Conservation (phyloP, 306 rosid species). For the Quercus suber region DNA sequence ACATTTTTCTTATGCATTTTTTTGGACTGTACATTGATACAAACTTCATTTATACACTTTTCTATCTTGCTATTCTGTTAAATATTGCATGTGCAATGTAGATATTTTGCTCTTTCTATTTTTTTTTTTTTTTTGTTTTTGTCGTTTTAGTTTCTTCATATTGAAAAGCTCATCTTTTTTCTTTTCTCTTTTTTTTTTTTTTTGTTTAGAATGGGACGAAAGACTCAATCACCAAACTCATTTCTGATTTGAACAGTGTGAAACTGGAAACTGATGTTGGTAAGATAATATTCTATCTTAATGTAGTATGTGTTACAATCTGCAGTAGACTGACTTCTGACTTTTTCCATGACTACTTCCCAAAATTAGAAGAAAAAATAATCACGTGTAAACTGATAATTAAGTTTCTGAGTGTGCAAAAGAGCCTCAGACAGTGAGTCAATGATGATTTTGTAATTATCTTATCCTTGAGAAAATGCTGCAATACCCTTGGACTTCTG, state of each 20-base stretch:
- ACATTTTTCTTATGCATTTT: no score
- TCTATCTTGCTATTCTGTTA: not conserved
- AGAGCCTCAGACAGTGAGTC: not conserved
- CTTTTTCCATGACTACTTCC: slow-evolving; percentile 12
- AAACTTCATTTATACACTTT: not conserved
- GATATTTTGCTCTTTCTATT: not conserved
- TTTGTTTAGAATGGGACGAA: slow-evolving; percentile 79
- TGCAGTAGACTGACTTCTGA: slow-evolving; percentile 1
- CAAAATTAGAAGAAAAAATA: slow-evolving; percentile 3
- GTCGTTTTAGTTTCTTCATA: not conserved
- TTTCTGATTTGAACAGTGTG: slow-evolving; percentile 78
- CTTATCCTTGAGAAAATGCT: not conserved
- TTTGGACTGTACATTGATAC: no score
- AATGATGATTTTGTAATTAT: slow-evolving; percentile 1
- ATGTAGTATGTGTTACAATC: not conserved
- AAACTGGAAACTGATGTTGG: slow-evolving; percentile 96
- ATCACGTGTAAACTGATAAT: not conserved
- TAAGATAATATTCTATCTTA: slow-evolving; percentile 37
- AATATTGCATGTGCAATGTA: not conserved
- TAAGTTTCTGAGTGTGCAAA: slow-evolving; percentile 5
- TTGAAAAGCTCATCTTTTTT: not conserved
- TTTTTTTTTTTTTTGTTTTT: not conserved
- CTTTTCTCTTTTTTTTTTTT: slow-evolving; percentile 1
- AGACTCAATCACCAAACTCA: slow-evolving; percentile 88
- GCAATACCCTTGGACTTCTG: not conserved